Conservation (phyloP, 2,329 filamentous ascomycete genomes). For the Calonectria pseudoreteaudii region DNA sequence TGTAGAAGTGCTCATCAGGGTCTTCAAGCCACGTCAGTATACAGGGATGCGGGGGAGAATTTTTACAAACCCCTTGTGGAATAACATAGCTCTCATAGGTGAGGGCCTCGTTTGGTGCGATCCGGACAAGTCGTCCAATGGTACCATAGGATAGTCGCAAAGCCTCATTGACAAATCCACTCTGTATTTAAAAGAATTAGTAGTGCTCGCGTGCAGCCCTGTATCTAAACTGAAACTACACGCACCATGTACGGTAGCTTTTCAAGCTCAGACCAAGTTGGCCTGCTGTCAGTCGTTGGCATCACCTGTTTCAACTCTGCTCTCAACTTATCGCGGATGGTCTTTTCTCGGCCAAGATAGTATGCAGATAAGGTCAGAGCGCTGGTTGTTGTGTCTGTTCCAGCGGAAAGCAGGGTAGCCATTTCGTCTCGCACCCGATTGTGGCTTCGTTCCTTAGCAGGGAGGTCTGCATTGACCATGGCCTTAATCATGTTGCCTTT, state of each 20-base stretch:
- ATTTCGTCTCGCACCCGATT: neutral
- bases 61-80: neutral
- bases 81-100: neutral
- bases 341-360: neutral
- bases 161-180: neutral
- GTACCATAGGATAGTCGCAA: neutral
- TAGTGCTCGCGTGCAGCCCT: neutral
- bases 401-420: neutral
- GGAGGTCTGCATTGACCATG: neutral
- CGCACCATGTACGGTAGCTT: neutral
- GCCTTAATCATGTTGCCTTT: neutral
- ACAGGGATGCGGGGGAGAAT: neutral
- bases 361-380: neutral
- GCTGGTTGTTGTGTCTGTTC: neutral
- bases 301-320: neutral
- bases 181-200: neutral
- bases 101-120: neutral
- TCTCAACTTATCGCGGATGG: neutral
- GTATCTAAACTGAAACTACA: neutral
- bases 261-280: neutral
- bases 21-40: neutral
- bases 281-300: neutral
- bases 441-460: neutral
- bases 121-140: neutral
- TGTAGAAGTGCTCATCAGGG: neutral